Conservation (phyloP, 1,284 basidiomycete genomes). For the Pholiota adiposa region DNA sequence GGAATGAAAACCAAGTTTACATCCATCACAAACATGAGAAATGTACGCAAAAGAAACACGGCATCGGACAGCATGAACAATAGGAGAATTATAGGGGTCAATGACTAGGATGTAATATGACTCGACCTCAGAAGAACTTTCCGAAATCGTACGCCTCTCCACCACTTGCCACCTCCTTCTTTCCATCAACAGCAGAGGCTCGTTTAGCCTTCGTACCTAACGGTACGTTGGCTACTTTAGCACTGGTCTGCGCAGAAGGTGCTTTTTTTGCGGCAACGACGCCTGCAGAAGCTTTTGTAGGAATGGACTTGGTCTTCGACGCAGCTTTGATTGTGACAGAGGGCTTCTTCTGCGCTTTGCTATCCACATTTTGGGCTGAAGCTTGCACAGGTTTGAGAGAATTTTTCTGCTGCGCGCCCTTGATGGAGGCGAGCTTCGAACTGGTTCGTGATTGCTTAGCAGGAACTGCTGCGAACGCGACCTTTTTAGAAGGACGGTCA, state of each 20-base stretch:
- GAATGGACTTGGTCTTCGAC: slow-evolving; percentile 8
- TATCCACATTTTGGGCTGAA: slow-evolving; percentile 10
- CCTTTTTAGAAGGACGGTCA: slow-evolving; percentile 52
- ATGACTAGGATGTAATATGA: neutral
- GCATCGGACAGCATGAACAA: slow-evolving; percentile 2
- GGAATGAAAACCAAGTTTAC: neutral
- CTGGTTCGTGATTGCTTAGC: slow-evolving; percentile 12
- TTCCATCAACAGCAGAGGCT: slow-evolving; percentile 22
- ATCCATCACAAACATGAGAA: neutral
- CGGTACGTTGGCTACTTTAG: slow-evolving; percentile 25
- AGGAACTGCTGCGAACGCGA: slow-evolving; percentile 36
- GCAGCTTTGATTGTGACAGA: slow-evolving; percentile 5
- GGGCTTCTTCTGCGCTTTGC: slow-evolving; percentile 15
- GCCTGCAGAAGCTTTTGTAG: slow-evolving; percentile 7
- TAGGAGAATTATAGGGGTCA: neutral
- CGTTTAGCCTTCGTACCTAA: slow-evolving; percentile 18
- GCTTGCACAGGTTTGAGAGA: slow-evolving; percentile 17
- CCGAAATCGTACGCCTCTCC: slow-evolving; percentile 57
- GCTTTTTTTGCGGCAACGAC: slow-evolving; percentile 4
- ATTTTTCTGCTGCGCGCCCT: slow-evolving; percentile 9
- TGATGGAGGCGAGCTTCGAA: slow-evolving; percentile 2
- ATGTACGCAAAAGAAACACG: slow-evolving; percentile 1
- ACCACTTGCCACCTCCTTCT: slow-evolving; percentile 29
- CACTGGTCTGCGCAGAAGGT: slow-evolving; percentile 16
- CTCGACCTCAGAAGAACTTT: slow-evolving; percentile 49